Evolutionary conservation across 2,329 filamentous ascomycete species (phyloP), one percentile per base, ranked within the genome.

Genomic region (Fusarium sp.): DNA sequence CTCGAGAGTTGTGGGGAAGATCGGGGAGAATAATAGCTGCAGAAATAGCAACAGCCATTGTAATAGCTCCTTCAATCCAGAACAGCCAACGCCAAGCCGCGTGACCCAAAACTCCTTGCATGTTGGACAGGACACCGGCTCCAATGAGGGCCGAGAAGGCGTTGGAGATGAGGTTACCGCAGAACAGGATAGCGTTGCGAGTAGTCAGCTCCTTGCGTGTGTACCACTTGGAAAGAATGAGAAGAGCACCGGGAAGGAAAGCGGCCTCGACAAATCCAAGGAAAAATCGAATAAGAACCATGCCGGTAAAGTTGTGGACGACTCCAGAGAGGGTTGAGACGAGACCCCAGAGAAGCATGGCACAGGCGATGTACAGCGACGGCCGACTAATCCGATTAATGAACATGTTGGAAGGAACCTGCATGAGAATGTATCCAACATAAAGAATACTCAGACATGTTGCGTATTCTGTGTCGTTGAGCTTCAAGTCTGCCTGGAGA

Each of bases 211-310:
- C 89, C 59, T 87, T 86, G 57, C 90, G 86, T 2, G 90, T 92
- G 80, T 93, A 93, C 87, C 90, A 93, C 74, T 91, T 90, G 0
- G 89, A 90, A 22, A 93, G 84, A 54, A 92, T 89, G 50, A 92
- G 84, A 13, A 92, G 84, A 0, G 89, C 89, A 47, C 91, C 91
- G 0, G 91, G 91, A 29, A 92, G 83, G 79, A 92, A 92, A 1
- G 90, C 90, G 0, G 91, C 91, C 79, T 92, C 90, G 59, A 91
- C 82, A 69, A 90, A 90, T 5, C 90, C 90, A 0, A 92, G 81
- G 75, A 90, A 87, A 79, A 91, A 91, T 6, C 90, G 88, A 31
- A 86, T 85, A 11, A 83, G 79, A 3, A 92, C 85, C 82, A 92
- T 86, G 71, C 87, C 87, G 6, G 82, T 82, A 69, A 90, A 91